A percentile compares a stretch with the other conserved stretches of the same genome.
phyloP scores from a whole-genome alignment of 257 asterid species.

The Solanum tarapatanum region DNA sequence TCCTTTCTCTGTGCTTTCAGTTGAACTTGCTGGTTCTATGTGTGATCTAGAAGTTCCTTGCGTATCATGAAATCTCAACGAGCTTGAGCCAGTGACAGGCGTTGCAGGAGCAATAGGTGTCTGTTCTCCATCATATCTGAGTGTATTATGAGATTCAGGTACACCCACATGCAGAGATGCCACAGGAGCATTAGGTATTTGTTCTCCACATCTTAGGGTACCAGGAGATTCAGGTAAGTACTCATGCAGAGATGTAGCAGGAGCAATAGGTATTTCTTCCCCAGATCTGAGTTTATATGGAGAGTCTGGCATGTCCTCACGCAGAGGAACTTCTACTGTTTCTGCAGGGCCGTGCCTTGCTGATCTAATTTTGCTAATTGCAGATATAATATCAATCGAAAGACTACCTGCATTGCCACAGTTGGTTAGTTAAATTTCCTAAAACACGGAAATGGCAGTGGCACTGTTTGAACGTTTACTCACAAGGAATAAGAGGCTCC shows the following conservation, averaged over 20 bases:
- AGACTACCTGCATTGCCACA: conserved; percentile 23
- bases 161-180: not conserved
- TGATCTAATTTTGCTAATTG: conserved; percentile 8
- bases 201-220: conserved; percentile 16
- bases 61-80: conserved; percentile 30
- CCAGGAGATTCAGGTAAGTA: conserved; percentile 4
- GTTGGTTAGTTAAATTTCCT: not conserved
- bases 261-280: not conserved
- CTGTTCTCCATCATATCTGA: conserved; percentile 15
- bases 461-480: conserved; percentile 6
- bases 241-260: not conserved
- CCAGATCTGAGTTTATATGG: not conserved
- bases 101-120: conserved; percentile 54
- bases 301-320: conserved; percentile 6
- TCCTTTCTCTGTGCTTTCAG: conserved; percentile 20
- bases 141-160: conserved; percentile 4
- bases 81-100: conserved; percentile 30
- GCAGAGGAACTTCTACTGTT: not conserved
- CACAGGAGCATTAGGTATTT: conserved; percentile 5
- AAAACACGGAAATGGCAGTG: not conserved
- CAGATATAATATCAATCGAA: conserved; percentile 14
- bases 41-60: conserved; percentile 18
- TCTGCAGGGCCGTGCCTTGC: conserved; percentile 5
- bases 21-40: conserved; percentile 24
- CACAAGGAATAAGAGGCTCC: conserved; percentile 59